Evolutionary conservation across 805 yeast species (phyloP), one percentile per base, ranked within the genome.

Genomic region (Schwanniomyces occidentalis): DNA sequence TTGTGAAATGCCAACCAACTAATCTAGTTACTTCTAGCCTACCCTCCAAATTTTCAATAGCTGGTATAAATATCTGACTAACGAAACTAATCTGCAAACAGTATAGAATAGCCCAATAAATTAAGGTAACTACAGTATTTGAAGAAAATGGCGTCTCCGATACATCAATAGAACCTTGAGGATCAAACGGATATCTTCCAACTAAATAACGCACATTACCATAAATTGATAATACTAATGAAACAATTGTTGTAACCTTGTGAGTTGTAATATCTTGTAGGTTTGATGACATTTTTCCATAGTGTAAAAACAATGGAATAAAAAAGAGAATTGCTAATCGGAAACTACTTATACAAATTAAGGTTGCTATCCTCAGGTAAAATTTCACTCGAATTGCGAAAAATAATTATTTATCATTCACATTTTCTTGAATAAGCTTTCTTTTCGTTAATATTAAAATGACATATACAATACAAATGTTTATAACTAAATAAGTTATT

Each of bases 81-180:
- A 76, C 64, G 47, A 75, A 80, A 23, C 65, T 49, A 23, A 73
- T 51, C 57, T 85, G 95, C 24, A 73, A 50, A 2, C 76, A 38
- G 40, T 75, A 71, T 16, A 75, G 61, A 20, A 79, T 40, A 2
- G 64, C 63, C 90, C 90, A 85, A 60, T 69, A 85, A 8, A 73
- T 56, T 27, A 76, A 56, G 2, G 71, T 56, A 10, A 78, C 64
- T 9, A 77, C 38, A 8, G 71, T 54, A 39, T 72, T 70, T 10
- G 79, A 78, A 2, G 88, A 75, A 65, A 85, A 85, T 9, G 95
- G 93, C 3, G 93, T 86, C 48, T 73, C 66, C 5, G 71, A 72
- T 6, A 75, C 75, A 30, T 74, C 69, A 53, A 66, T 71, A 19
- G 78, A 76, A 37, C 70, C 66, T 42, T 71, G 61, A 32, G 69